Evolutionary conservation across 208 protist species (phyloP).

Genomic region (Acanthamoeba sp.): DNA sequence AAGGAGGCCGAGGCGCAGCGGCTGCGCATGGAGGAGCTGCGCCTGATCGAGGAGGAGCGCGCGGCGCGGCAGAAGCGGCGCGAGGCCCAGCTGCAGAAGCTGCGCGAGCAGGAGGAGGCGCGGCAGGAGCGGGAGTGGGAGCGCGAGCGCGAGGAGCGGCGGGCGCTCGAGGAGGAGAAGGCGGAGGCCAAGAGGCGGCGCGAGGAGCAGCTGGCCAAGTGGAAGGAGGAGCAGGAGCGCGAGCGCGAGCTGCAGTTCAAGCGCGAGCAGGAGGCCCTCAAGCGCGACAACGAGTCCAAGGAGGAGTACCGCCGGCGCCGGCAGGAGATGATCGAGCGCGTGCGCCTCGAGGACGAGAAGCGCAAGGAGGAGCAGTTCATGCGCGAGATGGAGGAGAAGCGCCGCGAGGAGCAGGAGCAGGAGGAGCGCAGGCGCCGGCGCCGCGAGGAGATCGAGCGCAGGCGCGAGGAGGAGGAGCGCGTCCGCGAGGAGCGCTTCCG

Average conservation of each 20-base stretch:
- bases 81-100: slow-evolving; percentile 19
- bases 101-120: slow-evolving; percentile 15
- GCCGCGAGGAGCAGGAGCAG: neutral
- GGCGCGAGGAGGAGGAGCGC: slow-evolving; percentile 32
- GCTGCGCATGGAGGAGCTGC: slow-evolving; percentile 50
- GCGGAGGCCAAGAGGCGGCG: neutral
- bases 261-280: slow-evolving; percentile 7
- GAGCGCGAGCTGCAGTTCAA: slow-evolving; percentile 5
- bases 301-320: neutral
- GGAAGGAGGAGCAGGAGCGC: slow-evolving; percentile 32
- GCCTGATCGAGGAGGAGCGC: slow-evolving; percentile 32
- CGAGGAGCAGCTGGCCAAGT: neutral
- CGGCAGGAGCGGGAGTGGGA: neutral
- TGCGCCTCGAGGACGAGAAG: neutral
- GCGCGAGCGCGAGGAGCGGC: neutral
- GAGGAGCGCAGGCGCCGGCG: neutral
- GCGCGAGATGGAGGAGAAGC: slow-evolving; percentile 39
- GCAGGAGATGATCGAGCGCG: neutral
- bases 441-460: neutral
- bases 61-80: neutral
- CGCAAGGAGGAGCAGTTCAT: slow-evolving; percentile 61
- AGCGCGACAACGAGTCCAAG: neutral
- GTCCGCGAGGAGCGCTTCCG: neutral
- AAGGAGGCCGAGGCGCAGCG: slow-evolving; percentile 6
- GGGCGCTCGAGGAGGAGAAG: slow-evolving; percentile 50